Evolutionary conservation across 495 filamentous ascomycete species (phyloP).

Genomic region (Barbatosphaeria neglecta): DNA sequence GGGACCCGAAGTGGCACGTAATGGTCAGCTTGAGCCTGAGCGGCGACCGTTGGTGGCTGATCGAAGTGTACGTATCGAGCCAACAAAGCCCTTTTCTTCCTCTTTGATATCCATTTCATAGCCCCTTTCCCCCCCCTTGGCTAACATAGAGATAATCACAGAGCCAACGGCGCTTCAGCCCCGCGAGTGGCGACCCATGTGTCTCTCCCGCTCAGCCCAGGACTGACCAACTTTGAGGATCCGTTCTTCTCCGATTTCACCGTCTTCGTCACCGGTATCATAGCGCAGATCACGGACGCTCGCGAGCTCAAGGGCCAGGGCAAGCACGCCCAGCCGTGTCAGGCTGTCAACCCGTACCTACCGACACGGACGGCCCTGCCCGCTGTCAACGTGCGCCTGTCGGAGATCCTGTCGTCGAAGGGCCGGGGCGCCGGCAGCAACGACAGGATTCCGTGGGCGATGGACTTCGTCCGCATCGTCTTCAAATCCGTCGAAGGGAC

Average conservation of each 20-base stretch:
- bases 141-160: background rate
- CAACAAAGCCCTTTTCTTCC: too few relatives aligned
- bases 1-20: conserved; percentile 56
- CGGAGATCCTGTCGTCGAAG: conserved; percentile 24
- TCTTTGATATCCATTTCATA: too few relatives aligned
- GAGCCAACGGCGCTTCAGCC: background rate
- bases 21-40: conserved; percentile 57
- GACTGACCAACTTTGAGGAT: conserved; percentile 19
- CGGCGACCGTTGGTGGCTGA: conserved; percentile 67
- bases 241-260: conserved; percentile 28
- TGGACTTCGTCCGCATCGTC: conserved; percentile 40
- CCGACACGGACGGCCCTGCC: conserved; percentile 28
- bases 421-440: conserved; percentile 5
- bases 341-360: conserved; percentile 12
- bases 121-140: conserved; percentile 3
- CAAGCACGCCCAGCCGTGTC: conserved; percentile 14
- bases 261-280: conserved; percentile 24
- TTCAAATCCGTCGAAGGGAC: conserved; percentile 33
- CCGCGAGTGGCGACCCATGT: conserved; percentile 18
- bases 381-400: conserved; percentile 28
- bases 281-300: conserved; percentile 32
- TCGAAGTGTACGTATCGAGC: conserved; percentile 45
- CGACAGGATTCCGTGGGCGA: conserved; percentile 31
- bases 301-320: conserved; percentile 27
- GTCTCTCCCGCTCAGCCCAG: conserved; percentile 23